phyloP scores from a whole-genome alignment of 345 rosid genomes.

The Euphorbia peplus region DNA sequence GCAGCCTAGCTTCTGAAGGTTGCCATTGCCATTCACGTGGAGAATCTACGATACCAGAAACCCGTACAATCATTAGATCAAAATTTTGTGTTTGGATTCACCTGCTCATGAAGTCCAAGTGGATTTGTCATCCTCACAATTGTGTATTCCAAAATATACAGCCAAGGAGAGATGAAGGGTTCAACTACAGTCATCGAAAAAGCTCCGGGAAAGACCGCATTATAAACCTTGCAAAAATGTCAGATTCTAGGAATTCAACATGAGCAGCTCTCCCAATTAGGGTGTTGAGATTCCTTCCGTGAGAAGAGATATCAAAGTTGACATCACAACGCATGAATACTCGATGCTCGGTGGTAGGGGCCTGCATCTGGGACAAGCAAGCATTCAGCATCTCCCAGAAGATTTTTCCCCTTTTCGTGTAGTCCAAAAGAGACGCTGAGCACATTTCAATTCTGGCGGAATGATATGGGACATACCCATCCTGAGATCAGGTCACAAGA shows the following conservation, averaged over 20 bases:
- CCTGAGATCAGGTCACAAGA: constrained; percentile 39
- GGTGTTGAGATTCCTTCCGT: constrained; percentile 76
- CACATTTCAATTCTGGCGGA: constrained; percentile 86
- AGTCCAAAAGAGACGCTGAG: constrained; percentile 65
- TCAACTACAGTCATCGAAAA: constrained; percentile 36
- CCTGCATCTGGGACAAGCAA: constrained; percentile 82
- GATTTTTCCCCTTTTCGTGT: constrained; percentile 64
- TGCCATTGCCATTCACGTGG: not conserved
- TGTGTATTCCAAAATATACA: not conserved
- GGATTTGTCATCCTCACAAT: not conserved
- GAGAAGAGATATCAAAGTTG: constrained; percentile 64
- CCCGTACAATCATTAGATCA: not conserved
- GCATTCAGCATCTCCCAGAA: constrained; percentile 84
- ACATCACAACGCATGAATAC: constrained; percentile 84
- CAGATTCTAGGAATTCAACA: constrained; percentile 83
- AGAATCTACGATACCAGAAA: not conserved
- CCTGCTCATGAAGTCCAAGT: not conserved
- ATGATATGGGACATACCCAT: constrained; percentile 94
- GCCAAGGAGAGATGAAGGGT: not conserved
- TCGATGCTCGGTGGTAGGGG: constrained; percentile 49
- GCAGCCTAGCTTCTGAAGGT: not conserved
- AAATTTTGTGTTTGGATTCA: not conserved
- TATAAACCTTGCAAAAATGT: constrained; percentile 68
- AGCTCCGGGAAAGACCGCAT: constrained; percentile 89
- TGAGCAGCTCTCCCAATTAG: constrained; percentile 93